These are phyloP conservation scores for Arthrobotrys sphaeroides DNA, from an alignment of 2,329 filamentous ascomycete species.

Conservation along the genomic window DNA sequence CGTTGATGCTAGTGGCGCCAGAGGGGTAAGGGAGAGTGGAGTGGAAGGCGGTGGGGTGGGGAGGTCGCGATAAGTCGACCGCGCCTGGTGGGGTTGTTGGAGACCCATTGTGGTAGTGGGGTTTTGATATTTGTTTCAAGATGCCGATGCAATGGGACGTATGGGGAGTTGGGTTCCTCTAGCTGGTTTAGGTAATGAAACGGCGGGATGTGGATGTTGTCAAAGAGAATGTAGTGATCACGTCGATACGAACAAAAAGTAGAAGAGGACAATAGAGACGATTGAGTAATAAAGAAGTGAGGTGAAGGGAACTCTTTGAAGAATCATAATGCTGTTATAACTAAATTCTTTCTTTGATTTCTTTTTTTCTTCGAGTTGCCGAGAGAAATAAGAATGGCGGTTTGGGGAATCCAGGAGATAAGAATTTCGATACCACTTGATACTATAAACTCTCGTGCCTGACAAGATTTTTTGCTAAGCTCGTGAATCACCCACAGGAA, in stretches of 20 bases:
- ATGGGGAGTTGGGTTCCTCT: too few relatives aligned
- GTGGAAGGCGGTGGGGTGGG: constrained; percentile 33
- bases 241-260: constrained; percentile 50
- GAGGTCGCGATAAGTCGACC: constrained; percentile 17
- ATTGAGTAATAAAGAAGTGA: constrained; percentile 47
- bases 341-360: too few relatives aligned
- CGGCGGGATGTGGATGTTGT: neutral
- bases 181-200: neutral
- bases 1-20: constrained; percentile 33
- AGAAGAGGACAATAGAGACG: constrained; percentile 43
- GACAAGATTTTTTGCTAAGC: constrained; percentile 4
- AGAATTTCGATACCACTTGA: constrained; percentile 5
- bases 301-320: constrained; percentile 40
- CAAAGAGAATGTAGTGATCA: constrained; percentile 15
- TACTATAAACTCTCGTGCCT: neutral
- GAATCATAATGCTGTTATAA: constrained; percentile 33
- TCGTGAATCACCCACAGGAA: constrained; percentile 8
- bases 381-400: too few relatives aligned
- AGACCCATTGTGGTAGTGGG: constrained; percentile 32
- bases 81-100: constrained; percentile 13
- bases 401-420: constrained; percentile 28
- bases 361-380: constrained; percentile 7
- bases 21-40: constrained; percentile 12
- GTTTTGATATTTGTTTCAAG: constrained; percentile 21
- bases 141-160: constrained; percentile 5